These are phyloP conservation scores for Kwoniella mangroviensis DNA, from an alignment of 768 basidiomycete species.

Conservation along the genomic window DNA sequence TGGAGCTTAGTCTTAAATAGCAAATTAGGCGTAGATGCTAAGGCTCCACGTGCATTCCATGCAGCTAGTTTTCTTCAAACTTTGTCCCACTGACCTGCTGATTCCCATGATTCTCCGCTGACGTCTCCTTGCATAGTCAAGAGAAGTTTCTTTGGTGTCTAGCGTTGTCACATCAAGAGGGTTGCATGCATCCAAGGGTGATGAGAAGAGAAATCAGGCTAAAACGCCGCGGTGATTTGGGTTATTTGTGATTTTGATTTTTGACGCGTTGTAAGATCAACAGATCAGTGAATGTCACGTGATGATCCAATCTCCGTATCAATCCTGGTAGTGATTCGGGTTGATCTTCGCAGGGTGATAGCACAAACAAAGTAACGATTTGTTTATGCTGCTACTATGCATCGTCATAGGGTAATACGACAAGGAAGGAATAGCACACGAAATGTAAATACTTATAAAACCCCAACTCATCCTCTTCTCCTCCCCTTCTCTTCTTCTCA, in stretches of 20 bases:
- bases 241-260: not conserved
- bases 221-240: conserved; percentile 21
- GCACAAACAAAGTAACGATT: not conserved
- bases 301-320: conserved; percentile 9
- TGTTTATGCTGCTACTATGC: not conserved
- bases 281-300: conserved; percentile 10
- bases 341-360: not conserved
- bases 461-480: not conserved
- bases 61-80: no score
- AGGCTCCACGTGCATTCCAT: no score
- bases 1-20: no score
- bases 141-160: no score
- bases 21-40: no score
- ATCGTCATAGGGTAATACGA: conserved; percentile 1
- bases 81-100: no score
- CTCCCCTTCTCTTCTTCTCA: conserved; percentile 9
- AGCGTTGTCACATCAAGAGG: no score
- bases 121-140: no score
- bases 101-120: no score
- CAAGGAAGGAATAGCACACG: not conserved
- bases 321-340: not conserved
- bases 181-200: not conserved
- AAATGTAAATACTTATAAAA: conserved; percentile 21
- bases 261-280: conserved; percentile 4
- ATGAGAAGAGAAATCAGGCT: not conserved